Evolutionary conservation across 352 stramenopile genomes (phyloP).

Genomic region (Globisporangium rhizosaccharum): DNA sequence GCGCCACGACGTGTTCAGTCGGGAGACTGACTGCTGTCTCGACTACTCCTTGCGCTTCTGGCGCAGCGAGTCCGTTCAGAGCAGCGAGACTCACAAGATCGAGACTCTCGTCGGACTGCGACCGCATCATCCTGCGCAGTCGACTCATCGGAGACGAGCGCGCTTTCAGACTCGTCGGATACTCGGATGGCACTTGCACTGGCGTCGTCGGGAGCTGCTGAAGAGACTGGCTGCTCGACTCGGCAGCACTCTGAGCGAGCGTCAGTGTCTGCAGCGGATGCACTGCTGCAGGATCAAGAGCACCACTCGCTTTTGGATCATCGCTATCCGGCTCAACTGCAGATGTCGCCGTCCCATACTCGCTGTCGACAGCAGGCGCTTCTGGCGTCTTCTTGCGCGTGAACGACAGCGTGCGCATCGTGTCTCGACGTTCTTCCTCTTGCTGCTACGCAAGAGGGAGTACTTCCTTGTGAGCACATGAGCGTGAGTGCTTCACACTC

Average conservation of each 20-base stretch:
- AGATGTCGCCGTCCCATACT: too few species aligned
- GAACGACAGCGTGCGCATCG: constrained; percentile 12
- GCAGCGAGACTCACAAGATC: too few species aligned
- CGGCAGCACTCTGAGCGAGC: background rate
- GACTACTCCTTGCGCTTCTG: too few species aligned
- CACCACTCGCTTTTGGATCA: background rate
- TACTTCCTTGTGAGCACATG: too few species aligned
- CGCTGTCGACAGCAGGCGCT: background rate
- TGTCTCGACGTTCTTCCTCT: background rate
- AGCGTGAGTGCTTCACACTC: too few species aligned
- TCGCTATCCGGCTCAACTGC: too few species aligned
- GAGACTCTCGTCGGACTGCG: constrained; percentile 22
- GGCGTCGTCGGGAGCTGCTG: background rate
- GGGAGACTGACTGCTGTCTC: too few species aligned
- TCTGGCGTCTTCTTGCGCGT: constrained; percentile 2
- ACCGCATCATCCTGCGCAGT: constrained; percentile 20
- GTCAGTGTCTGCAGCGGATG: too few species aligned
- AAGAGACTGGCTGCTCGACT: constrained; percentile 1
- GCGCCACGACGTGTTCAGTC: too few species aligned
- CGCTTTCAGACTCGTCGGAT: background rate
- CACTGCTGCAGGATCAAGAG: background rate
- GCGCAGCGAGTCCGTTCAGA: background rate
- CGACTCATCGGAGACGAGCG: constrained; percentile 16
- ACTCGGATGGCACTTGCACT: background rate
- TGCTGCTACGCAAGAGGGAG: too few species aligned